Conservation (phyloP, 2,329 filamentous ascomycete genomes). For the Fusarium palustre region DNA sequence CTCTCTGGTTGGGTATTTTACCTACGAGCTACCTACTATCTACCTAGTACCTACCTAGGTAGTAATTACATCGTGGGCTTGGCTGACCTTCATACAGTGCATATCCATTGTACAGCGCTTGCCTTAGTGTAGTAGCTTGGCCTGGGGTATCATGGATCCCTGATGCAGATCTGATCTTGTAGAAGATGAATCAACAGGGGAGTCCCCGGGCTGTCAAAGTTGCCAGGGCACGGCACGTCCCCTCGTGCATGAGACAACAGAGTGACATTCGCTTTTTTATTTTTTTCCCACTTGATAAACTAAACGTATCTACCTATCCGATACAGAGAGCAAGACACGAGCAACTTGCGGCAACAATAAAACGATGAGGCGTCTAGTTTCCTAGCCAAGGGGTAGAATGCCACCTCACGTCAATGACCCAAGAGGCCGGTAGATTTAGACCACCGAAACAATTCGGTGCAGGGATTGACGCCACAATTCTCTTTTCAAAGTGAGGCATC, state of each 20-base stretch:
- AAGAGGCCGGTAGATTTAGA: conserved; percentile 1
- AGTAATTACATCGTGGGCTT: background rate
- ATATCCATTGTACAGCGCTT: background rate
- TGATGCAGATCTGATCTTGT: conserved; percentile 32
- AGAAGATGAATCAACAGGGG: conserved; percentile 21
- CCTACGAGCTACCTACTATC: no score
- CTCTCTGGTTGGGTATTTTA: background rate
- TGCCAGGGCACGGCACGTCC: conserved; percentile 36
- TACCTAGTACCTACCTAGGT: no score
- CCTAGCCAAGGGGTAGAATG: conserved; percentile 6
- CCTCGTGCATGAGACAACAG: conserved; percentile 15
- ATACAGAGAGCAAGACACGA: background rate
- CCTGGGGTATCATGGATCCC: conserved; percentile 27
- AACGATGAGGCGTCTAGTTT: conserved; percentile 17
- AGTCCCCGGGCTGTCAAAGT: conserved; percentile 37
- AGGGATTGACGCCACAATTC: conserved; percentile 25
- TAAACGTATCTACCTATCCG: no score
- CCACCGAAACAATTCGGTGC: conserved; percentile 7
- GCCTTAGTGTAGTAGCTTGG: background rate
- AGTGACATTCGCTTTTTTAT: background rate
- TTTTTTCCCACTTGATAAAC: no score
- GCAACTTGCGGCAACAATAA: background rate
- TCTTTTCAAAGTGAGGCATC: background rate
- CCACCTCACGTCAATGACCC: background rate
- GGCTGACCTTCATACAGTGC: background rate